These are phyloP conservation scores for Limnomonas spitsbergensis DNA, from an alignment of 139 green algal species.

Conservation along the genomic window DNA sequence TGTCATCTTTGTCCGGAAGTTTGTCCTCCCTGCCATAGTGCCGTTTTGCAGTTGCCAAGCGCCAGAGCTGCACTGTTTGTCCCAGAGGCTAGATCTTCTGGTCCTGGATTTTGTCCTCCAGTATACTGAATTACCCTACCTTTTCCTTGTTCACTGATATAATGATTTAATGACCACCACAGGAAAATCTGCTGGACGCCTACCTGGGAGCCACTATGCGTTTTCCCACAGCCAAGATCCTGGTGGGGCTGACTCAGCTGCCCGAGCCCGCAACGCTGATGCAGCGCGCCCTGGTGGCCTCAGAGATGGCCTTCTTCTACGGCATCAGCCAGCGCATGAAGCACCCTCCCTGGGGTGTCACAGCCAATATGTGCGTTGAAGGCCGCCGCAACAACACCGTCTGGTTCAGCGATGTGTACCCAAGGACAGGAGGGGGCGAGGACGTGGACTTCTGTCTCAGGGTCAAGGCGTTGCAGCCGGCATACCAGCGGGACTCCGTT, in stretches of 20 bases:
- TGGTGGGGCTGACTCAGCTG: slow-evolving; percentile 19
- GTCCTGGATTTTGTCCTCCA: too few species aligned
- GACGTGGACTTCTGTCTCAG: slow-evolving; percentile 33
- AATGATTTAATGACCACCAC: too few species aligned
- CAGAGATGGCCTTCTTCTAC: slow-evolving; percentile 20
- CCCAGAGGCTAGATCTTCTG: too few species aligned
- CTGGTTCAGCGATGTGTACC: slow-evolving; percentile 25
- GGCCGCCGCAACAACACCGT: slow-evolving; percentile 24
- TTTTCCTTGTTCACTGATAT: too few species aligned
- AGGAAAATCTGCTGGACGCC: slow-evolving; percentile 18
- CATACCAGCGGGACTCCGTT: background rate
- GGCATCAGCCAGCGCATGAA: background rate
- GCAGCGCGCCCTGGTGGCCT: slow-evolving; percentile 22
- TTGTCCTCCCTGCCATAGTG: too few species aligned
- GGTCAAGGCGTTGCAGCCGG: background rate
- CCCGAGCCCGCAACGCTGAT: slow-evolving; percentile 23
- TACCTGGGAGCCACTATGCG: slow-evolving; percentile 24
- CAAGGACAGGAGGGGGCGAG: slow-evolving; percentile 24
- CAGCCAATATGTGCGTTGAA: slow-evolving; percentile 27
- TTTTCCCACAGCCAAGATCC: slow-evolving; percentile 7
- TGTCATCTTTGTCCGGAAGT: too few species aligned
- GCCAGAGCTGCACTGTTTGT: too few species aligned
- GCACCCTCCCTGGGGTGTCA: slow-evolving; percentile 30
- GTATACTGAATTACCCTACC: too few species aligned
- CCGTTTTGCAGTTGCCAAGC: too few species aligned